Base-by-base conservation (phyloP, 352 stramenopile species). In the Phytophthora uliginosa region DNA sequence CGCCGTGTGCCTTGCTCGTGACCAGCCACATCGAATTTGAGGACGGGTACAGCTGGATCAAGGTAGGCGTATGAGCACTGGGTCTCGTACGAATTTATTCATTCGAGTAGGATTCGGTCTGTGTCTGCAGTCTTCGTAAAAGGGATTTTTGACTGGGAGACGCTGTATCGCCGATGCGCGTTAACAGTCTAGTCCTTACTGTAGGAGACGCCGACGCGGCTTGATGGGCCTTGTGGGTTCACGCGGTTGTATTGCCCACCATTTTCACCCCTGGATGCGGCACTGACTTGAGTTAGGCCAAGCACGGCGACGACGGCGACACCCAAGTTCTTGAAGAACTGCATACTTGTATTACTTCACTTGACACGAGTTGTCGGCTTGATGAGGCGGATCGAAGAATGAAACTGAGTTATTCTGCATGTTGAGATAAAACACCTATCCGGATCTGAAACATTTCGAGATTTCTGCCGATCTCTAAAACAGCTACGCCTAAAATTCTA, bases 1-100 rank as follows among this genome's bases (percentile, higher is more conserved):
- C 52, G 33, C 36, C 48, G 45, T 71, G 62, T 59, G 56, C 60
- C 12, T 40, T 67, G 18, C n/a, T n/a, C n/a, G n/a, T 53, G 47
- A 2, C 3, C 22, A 54, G 36, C 17, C 47, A 33, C 63, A 56
- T 76, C 36, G 69, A 67, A 10, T 63, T 76, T 26, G 69, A 76
- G 38, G 68, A 75, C 40, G 6, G 4, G 38, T 47, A 47, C 38
- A 47, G 38, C 38, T 8, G 38, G 1, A n/a, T 45, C 5, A 45
- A 45, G 12, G 10, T 47, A 13, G 15, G 6, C 40, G 12, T 20
- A n/a, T 47, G 40, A 18, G 15, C 40, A n/a, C 13, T 20, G 13
- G 7, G 40, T 6, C 13, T 47, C 17, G 40, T 47, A 6, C 15
- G 17, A n/a, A 47, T n/a, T n/a, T n/a, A 47, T 47, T 47, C 40